These are phyloP conservation scores for Massarina eburnea DNA, from an alignment of 2,329 filamentous ascomycete genomes.

Conservation along the genomic window DNA sequence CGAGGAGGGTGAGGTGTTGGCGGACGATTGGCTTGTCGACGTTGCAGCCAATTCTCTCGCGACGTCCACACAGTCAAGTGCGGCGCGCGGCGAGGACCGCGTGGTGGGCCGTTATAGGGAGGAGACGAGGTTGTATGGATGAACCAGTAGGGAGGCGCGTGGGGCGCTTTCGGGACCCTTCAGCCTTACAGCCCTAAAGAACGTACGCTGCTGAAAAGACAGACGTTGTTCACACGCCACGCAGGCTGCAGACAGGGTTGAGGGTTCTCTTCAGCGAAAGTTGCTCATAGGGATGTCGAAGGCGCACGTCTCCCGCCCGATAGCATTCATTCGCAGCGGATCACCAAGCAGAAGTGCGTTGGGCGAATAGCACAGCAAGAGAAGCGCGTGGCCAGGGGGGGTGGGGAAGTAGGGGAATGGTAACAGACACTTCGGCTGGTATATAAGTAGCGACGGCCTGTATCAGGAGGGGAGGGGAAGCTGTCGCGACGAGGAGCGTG, in stretches of 20 bases:
- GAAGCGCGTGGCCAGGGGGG: slow-evolving; percentile 1
- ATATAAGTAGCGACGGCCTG: too few species aligned
- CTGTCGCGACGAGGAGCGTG: background rate
- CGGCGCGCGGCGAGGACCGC: background rate
- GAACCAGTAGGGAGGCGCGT: background rate
- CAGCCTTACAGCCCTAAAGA: background rate
- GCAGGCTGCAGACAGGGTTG: slow-evolving; percentile 1
- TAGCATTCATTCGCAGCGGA: slow-evolving; percentile 25
- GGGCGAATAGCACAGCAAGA: slow-evolving; percentile 4
- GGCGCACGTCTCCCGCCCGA: slow-evolving; percentile 26
- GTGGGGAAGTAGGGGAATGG: background rate
- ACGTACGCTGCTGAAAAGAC: background rate
- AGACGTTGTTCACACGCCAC: slow-evolving; percentile 1
- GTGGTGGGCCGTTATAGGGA: background rate
- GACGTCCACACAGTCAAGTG: background rate
- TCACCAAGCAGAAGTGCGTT: slow-evolving; percentile 19
- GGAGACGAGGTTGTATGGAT: background rate
- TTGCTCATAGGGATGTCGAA: slow-evolving; percentile 16
- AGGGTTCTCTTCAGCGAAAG: background rate
- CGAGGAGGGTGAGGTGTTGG: background rate
- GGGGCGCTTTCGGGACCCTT: background rate
- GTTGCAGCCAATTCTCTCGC: background rate
- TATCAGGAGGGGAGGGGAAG: background rate
- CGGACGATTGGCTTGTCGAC: background rate
- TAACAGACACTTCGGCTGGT: background rate